Base-by-base conservation (phyloP, 495 filamentous ascomycete genomes). In the Monascus purpureus region DNA sequence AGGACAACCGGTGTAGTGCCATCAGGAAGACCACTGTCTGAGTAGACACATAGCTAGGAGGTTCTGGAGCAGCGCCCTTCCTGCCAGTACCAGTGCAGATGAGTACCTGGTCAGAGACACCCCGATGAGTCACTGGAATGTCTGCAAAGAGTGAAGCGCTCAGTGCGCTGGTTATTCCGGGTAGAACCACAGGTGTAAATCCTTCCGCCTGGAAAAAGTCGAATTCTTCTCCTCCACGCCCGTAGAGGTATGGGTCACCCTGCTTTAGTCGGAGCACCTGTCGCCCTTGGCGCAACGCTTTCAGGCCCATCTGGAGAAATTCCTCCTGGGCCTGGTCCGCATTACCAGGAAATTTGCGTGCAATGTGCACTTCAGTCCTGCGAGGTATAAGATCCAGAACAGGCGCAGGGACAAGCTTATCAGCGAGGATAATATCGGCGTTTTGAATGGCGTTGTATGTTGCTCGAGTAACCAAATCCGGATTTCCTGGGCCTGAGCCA, bases 261-360 rank as follows among this genome's bases (percentile, higher is more conserved):
- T 97, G 90, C 57, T 97, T 97, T 15, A 97, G 62, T 4, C 90
- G 69, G 14, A 97, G 65, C 0, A 96, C 90, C 1, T 72, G 80
- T 41, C 78, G 65, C 9, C 92, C 92, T 3, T 67, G 66, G 22
- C 69, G 61, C 13, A 88, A 59, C 8, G 74, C 81, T 9, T 69
- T 70, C 11, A 93, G 62, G 0, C 83, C 90, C 45, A 84, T 65
- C 20, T 68, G 59, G n/a, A 94, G 70, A 11, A 97, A 73, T 52
- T 97, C 90, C 38, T 82, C 77, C 50, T 97, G 92, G 0, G 90
- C 90, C 23, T 72, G 73, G 40, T 97, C 90, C 22, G 90, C 90
- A 43, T 96, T 96, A 8, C 90, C 90, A 7, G 90, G 90, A 51
- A 96, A 97, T 55, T 97, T 97, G 40, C 86, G 80, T 6, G 90